phyloP scores from a whole-genome alignment of 1,284 basidiomycete species.

The Puccinia coronata region DNA sequence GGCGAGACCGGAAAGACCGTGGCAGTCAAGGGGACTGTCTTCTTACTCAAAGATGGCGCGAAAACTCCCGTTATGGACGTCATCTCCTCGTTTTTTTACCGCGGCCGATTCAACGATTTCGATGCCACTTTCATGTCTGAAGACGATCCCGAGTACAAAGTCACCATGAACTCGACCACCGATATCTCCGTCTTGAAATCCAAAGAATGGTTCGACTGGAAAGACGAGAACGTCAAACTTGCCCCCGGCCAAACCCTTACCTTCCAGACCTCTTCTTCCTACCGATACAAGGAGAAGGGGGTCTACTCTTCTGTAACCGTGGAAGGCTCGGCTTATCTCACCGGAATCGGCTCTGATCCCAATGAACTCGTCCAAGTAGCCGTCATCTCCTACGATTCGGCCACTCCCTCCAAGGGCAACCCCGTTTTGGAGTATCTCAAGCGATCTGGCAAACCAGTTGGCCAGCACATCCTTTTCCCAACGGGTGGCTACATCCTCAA shows the following conservation, averaged over 20 bases:
- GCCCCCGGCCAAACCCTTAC: constrained; percentile 78
- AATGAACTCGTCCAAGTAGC: constrained; percentile 77
- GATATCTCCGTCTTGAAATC: constrained; percentile 85
- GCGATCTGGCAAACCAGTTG: constrained; percentile 79
- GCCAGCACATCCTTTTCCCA: constrained; percentile 74
- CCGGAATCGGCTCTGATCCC: constrained; percentile 40
- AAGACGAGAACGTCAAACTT: constrained; percentile 75
- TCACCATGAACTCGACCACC: constrained; percentile 74
- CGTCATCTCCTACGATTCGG: constrained; percentile 76
- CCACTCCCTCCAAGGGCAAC: constrained; percentile 83
- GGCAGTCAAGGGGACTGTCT: constrained; percentile 82
- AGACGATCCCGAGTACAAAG: constrained; percentile 82
- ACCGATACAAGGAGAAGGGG: constrained; percentile 86
- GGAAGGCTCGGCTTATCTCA: constrained; percentile 70
- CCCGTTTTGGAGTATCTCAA: constrained; percentile 90
- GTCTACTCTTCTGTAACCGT: constrained; percentile 81
- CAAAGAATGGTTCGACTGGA: constrained; percentile 98
- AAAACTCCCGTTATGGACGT: constrained; percentile 79
- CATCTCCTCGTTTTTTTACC: constrained; percentile 91
- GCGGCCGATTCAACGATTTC: constrained; percentile 88
- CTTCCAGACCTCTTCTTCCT: constrained; percentile 82
- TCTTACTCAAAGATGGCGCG: constrained; percentile 72
- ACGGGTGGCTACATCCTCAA: constrained; percentile 82
- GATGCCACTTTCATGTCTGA: constrained; percentile 92
- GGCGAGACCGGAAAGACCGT: constrained; percentile 78